Conservation (phyloP, 345 rosid genomes). For the Brassica nigra region DNA sequence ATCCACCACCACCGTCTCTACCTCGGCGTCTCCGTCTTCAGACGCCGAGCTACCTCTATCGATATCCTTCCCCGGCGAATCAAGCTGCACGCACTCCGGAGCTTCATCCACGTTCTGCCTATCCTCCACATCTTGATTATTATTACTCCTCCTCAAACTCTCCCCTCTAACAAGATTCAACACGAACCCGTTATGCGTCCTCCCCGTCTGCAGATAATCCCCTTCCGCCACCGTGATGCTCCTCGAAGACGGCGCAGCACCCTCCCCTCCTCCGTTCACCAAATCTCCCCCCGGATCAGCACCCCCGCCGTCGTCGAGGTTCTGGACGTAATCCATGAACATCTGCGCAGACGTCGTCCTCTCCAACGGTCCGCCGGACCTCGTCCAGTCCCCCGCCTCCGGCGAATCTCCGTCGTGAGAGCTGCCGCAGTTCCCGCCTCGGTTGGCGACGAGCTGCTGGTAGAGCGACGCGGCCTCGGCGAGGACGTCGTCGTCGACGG, state of each 20-base stretch:
- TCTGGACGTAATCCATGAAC: slow-evolving; percentile 76
- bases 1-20: slow-evolving; percentile 8
- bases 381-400: slow-evolving; percentile 80
- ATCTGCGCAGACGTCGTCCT: slow-evolving; percentile 80
- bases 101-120: slow-evolving; percentile 36
- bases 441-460: slow-evolving; percentile 45
- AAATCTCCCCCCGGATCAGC: slow-evolving; percentile 46
- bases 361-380: slow-evolving; percentile 97
- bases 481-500: slow-evolving; percentile 73
- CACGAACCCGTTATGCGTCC: slow-evolving; percentile 65
- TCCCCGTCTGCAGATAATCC: slow-evolving; percentile 80
- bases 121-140: slow-evolving; percentile 41
- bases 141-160: slow-evolving; percentile 44
- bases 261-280: slow-evolving; percentile 22
- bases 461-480: slow-evolving; percentile 42
- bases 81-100: slow-evolving; percentile 71
- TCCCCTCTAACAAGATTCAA: slow-evolving; percentile 73
- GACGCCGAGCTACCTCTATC: slow-evolving; percentile 69
- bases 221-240: slow-evolving; percentile 80
- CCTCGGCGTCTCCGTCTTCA: slow-evolving; percentile 45
- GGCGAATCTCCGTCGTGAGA: slow-evolving; percentile 65
- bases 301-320: slow-evolving; percentile 41
- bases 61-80: slow-evolving; percentile 62
- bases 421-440: slow-evolving; percentile 12
- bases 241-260: slow-evolving; percentile 20